phyloP scores from a whole-genome alignment of 225 moss, liverwort and hornwort species.

The Straminergon stramineum region DNA sequence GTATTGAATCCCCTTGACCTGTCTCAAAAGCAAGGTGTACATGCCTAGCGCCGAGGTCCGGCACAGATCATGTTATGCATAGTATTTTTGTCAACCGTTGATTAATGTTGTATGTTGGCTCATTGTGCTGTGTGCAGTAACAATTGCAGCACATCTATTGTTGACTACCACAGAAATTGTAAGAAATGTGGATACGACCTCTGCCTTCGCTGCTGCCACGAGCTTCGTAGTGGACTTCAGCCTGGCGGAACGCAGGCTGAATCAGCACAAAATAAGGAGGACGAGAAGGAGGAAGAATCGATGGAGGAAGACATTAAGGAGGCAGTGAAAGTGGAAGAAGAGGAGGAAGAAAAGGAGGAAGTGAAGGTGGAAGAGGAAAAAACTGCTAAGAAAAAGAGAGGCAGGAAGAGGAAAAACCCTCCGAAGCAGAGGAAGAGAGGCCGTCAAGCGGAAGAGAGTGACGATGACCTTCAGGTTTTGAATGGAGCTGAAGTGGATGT shows the following conservation, averaged over 20 bases:
- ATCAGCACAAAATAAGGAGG: conserved; percentile 37
- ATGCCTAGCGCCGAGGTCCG: not conserved
- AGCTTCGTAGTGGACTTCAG: conserved; percentile 69
- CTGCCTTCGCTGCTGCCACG: conserved; percentile 83
- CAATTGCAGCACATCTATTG: conserved; percentile 88
- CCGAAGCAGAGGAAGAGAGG: conserved; percentile 4
- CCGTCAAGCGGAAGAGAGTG: not conserved
- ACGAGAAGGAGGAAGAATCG: not conserved
- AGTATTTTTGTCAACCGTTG: not conserved
- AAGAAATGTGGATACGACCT: conserved; percentile 59
- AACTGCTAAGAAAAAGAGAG: conserved; percentile 3
- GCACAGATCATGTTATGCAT: not conserved
- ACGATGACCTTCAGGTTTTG: not conserved
- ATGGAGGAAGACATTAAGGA: not conserved
- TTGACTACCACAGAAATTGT: conserved; percentile 83
- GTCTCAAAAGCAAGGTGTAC: not conserved
- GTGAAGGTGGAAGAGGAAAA: not conserved
- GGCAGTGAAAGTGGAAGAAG: not conserved
- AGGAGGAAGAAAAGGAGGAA: not conserved
- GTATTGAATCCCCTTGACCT: not conserved
- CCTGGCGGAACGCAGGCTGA: conserved; percentile 74
- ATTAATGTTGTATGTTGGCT: not conserved
- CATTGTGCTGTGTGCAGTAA: conserved; percentile 33
- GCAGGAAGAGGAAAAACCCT: conserved; percentile 12
- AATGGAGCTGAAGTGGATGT: not conserved